Base-by-base conservation (phyloP, 2,329 filamentous ascomycete species). In the Aspergillus ochraceus region DNA sequence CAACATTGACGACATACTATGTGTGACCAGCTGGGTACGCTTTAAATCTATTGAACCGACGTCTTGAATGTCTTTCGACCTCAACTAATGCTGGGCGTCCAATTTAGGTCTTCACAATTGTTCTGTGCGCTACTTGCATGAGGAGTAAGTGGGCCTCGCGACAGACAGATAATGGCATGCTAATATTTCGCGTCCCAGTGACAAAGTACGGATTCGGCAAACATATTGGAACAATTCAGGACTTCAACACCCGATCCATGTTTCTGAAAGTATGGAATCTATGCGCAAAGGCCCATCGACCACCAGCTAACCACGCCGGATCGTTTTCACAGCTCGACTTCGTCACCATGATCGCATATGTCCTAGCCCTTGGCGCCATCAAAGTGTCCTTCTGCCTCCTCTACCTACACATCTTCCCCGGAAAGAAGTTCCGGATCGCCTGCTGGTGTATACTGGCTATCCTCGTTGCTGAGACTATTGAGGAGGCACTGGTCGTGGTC, bases 361-460 rank as follows among this genome's bases (percentile, higher is more conserved):
- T 74, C 14, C 66, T 72, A 49, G 66, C 71, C 4, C 61, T 74
- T 6, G 69, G 71, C 17, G 62, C 69, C 19, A 66, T 80, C 66
- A 70, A 70, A 20, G 51, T 62, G 3, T 68, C 67, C 2, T 68
- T 70, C 39, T 64, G 59, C 26, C 55, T 70, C 17, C 65, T 70
- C 19, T 70, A 70, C 32, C 60, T 68, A 11, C 58, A 62, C 19
- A 62, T 70, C 8, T 70, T 69, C 22, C 66, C 66, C 1, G 61
- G 62, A 3, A 59, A 57, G 30, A 59, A 46, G 11, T 66, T 68
- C 36, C 57, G 54, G 2, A 62, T 62, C 12, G 22, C 57, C 11
- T 66, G 62, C 30, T 67, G 58, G 52, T 50, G 22, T 17, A 8
- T 68, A 6, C 51, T 68, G 11, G 62, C 24, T 24, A 53, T 42